phyloP scores from a whole-genome alignment of 148 eudicot genomes.

The Fagopyrum esculentum region DNA sequence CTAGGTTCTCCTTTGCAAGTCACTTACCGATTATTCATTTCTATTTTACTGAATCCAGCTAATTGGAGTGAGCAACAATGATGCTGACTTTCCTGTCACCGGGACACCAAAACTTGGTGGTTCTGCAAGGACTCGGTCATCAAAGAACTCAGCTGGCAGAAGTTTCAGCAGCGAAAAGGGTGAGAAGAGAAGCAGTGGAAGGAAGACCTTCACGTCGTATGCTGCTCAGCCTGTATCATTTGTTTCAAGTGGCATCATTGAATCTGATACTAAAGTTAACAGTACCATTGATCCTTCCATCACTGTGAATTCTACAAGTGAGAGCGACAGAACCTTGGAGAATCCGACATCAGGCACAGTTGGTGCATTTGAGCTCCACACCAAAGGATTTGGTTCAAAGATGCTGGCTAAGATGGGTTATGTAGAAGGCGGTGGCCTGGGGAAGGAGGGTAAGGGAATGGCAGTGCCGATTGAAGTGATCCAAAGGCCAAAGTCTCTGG shows the following conservation, averaged over 20 bases:
- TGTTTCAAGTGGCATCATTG: constrained; percentile 63
- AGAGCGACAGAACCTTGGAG: constrained; percentile 18
- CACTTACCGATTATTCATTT: neutral
- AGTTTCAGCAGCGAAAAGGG: constrained; percentile 28
- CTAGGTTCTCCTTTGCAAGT: neutral
- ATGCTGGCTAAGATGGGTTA: constrained; percentile 99
- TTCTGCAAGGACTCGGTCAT: constrained; percentile 23
- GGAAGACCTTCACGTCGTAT: constrained; percentile 38
- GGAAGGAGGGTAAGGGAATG: constrained; percentile 83
- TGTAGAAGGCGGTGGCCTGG: constrained; percentile 73
- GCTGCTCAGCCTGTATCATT: constrained; percentile 77
- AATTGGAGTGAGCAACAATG: constrained; percentile 56
- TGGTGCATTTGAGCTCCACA: constrained; percentile 90
- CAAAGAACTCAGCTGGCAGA: constrained; percentile 28
- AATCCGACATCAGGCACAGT: constrained; percentile 22
- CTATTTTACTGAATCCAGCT: constrained; percentile 30
- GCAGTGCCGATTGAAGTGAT: constrained; percentile 64
- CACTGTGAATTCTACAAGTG: neutral
- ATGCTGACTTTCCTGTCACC: constrained; percentile 53
- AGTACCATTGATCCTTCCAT: neutral
- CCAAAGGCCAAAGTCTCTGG: constrained; percentile 81
- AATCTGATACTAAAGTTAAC: constrained; percentile 36
- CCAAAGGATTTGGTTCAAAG: constrained; percentile 92
- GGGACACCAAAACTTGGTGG: constrained; percentile 27
- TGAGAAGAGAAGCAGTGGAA: constrained; percentile 33